A percentile compares a stretch with the other conserved stretches of the same genome.
These are phyloP conservation scores for Ustilago xerochloae DNA, from an alignment of 1,284 basidiomycete species.

Conservation along the genomic window DNA sequence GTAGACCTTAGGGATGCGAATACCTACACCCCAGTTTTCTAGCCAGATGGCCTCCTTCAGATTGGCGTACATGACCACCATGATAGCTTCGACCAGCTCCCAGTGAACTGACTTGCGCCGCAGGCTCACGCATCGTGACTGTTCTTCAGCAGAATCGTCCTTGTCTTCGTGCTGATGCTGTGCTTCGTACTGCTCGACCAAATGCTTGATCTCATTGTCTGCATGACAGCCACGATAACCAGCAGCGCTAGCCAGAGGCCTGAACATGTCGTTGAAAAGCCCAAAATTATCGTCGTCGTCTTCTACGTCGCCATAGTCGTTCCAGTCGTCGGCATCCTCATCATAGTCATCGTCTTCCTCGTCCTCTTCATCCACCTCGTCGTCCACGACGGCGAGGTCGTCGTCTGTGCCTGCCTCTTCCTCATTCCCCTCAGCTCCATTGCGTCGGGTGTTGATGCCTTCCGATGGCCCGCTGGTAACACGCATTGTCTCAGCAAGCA, in stretches of 20 bases:
- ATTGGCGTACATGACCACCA: slow-evolving; percentile 57
- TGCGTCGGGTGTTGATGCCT: not conserved
- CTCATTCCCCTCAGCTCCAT: not conserved
- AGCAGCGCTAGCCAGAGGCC: slow-evolving; percentile 11
- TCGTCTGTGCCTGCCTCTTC: not conserved
- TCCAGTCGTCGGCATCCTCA: slow-evolving; percentile 33
- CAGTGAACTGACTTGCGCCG: slow-evolving; percentile 49
- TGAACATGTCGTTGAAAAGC: slow-evolving; percentile 20
- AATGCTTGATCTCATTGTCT: slow-evolving; percentile 18
- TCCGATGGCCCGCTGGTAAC: slow-evolving; percentile 16
- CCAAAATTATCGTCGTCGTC: slow-evolving; percentile 25
- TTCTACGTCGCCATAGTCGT: slow-evolving; percentile 8
- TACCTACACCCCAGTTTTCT: slow-evolving; percentile 52
- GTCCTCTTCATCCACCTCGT: slow-evolving; percentile 14
- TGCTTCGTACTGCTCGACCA: slow-evolving; percentile 11
- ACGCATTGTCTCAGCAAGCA: slow-evolving; percentile 28
- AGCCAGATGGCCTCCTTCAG: slow-evolving; percentile 49
- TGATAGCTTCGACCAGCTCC: slow-evolving; percentile 53
- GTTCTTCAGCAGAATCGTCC: not conserved
- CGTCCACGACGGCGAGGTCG: not conserved
- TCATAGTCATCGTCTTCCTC: slow-evolving; percentile 33
- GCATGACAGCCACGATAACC: slow-evolving; percentile 32
- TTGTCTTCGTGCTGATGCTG: not conserved
- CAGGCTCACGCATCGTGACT: slow-evolving; percentile 6
- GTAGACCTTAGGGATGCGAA: slow-evolving; percentile 45